Evolutionary conservation across 2,329 filamentous ascomycete species (phyloP), one percentile per base, ranked within the genome.

Genomic region (Didymella keratinophila): DNA sequence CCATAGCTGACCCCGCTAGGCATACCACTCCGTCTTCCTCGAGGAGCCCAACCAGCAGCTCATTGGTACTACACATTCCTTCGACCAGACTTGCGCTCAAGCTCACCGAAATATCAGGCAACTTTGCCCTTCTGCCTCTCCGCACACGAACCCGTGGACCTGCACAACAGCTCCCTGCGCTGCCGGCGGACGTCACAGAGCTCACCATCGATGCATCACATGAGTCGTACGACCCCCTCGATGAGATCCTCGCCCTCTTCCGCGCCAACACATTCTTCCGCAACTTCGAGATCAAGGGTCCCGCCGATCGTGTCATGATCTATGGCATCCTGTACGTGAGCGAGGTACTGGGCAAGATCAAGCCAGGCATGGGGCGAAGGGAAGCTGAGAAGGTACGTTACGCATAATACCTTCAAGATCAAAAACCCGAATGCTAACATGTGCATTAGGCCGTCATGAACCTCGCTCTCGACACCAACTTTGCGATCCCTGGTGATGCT

Each of bases 221-320:
- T 78, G 92, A 97, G 78, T 93, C 90, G 73, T 98, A 98, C 84
- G 95, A 99, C 82, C 91, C 95, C 62, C 86, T 98, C 54, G 95
- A 99, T 80, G 95, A 99, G 83, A 88, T 96, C 50, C 86, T 99
- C 54, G 86, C 89, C 12, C 86, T 98, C 48, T 99, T 98, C 85
- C 92, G 95, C 65, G 94, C 95, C 71, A 98, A 99, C 83, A 97
- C 94, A 60, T 94, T 99, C 80, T 99, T 98, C 85, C 91, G 95
- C 73, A 99, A 98, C 85, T 99, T 99, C 73, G 95, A 98, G 84
- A 96, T 98, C 82, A 94, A 97, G 80, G 95, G 95, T 14, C 91
- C 92, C 25, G 94, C 95, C 58, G 95, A 99, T 80, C 87, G 95
- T 39, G 87, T 98, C 73, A 85, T 99, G 67, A 93, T 98, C 73